These are phyloP conservation scores for Erodium maritimum DNA, from an alignment of 345 rosid species.

Conservation along the genomic window DNA sequence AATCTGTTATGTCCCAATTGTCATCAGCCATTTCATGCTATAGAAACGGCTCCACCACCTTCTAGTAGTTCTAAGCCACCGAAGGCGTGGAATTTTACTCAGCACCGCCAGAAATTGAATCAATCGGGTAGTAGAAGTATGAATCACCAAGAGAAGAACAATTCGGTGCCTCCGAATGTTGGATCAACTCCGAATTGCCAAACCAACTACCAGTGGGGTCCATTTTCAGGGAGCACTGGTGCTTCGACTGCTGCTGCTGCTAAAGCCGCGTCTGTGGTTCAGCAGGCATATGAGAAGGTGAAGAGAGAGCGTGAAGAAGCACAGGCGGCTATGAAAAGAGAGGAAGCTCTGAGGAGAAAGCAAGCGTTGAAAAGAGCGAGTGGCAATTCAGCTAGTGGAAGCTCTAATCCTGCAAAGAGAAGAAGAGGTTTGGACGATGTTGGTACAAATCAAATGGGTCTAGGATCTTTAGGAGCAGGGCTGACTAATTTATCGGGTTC, in stretches of 20 bases:
- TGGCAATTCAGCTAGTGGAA: background rate
- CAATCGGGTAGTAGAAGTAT: background rate
- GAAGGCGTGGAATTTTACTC: slow-evolving; percentile 1
- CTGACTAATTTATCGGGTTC: slow-evolving; percentile 8
- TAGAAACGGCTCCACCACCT: slow-evolving; percentile 7
- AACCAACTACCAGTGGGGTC: slow-evolving; percentile 3
- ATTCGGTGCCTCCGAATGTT: background rate
- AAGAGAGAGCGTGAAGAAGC: slow-evolving; percentile 10
- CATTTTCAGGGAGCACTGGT: slow-evolving; percentile 2
- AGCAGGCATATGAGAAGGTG: slow-evolving; percentile 7
- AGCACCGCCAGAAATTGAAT: background rate
- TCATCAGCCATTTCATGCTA: slow-evolving; percentile 7
- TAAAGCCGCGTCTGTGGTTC: slow-evolving; percentile 5
- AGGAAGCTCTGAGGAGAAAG: slow-evolving; percentile 8
- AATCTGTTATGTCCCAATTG: slow-evolving; percentile 10
- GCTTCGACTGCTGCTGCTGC: slow-evolving; percentile 5
- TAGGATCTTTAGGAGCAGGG: slow-evolving; percentile 11
- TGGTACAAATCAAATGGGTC: slow-evolving; percentile 7
- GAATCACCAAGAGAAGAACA: background rate
- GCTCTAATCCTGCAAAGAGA: slow-evolving; percentile 4
- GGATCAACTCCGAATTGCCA: background rate
- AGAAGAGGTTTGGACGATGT: slow-evolving; percentile 7
- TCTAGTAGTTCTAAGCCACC: background rate
- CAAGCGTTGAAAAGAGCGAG: slow-evolving; percentile 5
- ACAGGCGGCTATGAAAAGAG: slow-evolving; percentile 7